Base-by-base conservation (phyloP, 164 flowering plant species). In the Vitis cinerea region DNA sequence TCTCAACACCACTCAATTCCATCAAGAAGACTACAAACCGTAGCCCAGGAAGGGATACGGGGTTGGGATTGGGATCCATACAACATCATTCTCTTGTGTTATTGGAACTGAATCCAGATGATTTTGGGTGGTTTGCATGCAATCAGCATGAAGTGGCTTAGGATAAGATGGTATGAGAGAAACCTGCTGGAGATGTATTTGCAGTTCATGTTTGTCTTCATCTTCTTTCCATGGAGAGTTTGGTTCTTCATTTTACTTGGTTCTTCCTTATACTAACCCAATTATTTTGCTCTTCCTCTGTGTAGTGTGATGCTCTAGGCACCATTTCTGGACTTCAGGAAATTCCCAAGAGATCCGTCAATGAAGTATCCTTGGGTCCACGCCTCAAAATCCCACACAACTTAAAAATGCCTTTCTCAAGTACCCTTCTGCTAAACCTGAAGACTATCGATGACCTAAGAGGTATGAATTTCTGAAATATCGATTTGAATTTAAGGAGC, bases 201-300 rank as follows among this genome's bases (percentile, higher is more conserved):
- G 54, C 98, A 93, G 78, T 91, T 91, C 85, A 86, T 93, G 98
- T 91, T 66, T 72, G 92, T 90, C 66, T 91, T 90, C 90, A 5
- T 91, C 51, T 93, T 93, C 91, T 93, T 88, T 59, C 97, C 98
- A 0, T 92, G 95, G 98, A 88, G 31, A 80, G 88, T 74, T 4
- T 4, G 70, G 52, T 19, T 19, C 23, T 19, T 19, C 23, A n/a
- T n/a, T n/a, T n/a, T n/a, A n/a, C n/a, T n/a, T n/a, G n/a, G n/a
- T n/a, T n/a, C n/a, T n/a, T n/a, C n/a, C 23, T 19, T 19, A 44
- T 19, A 19, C 23, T 9, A 13, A 8, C 17, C 17, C 52, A 57
- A 55, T 60, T 23, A 70, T 57, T 16, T 10, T 53, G 14, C 8
- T 12, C 23, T 12, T 12, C 47, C 2, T 2, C 0, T 63, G 49